Base-by-base conservation (phyloP, 768 basidiomycete species). In the Pisolithus albus region DNA sequence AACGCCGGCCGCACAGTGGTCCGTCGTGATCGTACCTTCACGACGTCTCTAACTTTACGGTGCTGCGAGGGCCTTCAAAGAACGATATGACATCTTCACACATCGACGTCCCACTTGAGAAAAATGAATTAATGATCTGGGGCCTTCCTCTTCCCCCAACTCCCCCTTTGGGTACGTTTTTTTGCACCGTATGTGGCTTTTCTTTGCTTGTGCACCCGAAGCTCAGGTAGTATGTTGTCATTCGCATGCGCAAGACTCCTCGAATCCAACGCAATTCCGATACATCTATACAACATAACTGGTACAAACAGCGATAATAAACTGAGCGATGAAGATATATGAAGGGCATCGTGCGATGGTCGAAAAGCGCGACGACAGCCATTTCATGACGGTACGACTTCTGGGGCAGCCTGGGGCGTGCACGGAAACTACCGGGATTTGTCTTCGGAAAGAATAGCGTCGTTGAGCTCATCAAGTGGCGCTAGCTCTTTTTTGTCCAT, bases 401-500 rank as follows among this genome's bases (percentile, higher is more conserved):
- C 11, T 15, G 13, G 34, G 34, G 34, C 7, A 23, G n/a, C n/a
- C n/a, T n/a, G n/a, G 23, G 23, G 40, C 18, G 40, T 15, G 15
- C 15, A 30, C 9, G 16, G 21, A 10, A 44, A 43, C 52, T 40
- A 65, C 41, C 70, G 64, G 3, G 62, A 37, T 59, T 75, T 78
- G 60, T 79, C 78, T 61, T 81, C 81, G 0, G 77, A 76, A 32
- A 86, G 69, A 57, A 98, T 92, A 8, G 90, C 91, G 58, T 92
- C 89, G 67, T 97, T 97, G 59, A 97, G 78, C 67, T 98, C 95
- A 57, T 94, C 92, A 47, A 98, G 71, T 0, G 95, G 95, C 10
- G 89, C 90, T 7, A 98, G 77, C 64, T 98, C 95, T 70, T 93
- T 96, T 79, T 90, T 89, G 59, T 96, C 94, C n/a, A 98, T 81